Base-by-base conservation (phyloP, 805 yeast species). In the Ogataea pilisensis region DNA sequence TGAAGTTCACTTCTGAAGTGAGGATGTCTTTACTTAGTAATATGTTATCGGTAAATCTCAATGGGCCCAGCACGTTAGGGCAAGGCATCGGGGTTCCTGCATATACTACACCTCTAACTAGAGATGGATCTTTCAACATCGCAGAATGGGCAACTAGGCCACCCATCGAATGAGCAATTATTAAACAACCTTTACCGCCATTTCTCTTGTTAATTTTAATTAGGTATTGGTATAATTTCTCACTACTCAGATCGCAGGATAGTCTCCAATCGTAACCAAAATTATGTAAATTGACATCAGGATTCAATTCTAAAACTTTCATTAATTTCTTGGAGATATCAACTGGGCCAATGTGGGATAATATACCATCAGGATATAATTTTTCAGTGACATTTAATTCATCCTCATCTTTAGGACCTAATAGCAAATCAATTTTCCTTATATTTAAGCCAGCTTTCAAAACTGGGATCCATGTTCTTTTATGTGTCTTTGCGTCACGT, bases 231-330 rank as follows among this genome's bases (percentile, higher is more conserved):
- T 62, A 64, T n/a, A 90, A 64, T 45, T 78, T 70, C 6, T 63
- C 57, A 11, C 85, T 66, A 16, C 72, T 64, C 4, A 79, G 58
- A 31, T 78, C 85, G 2, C 78, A 70, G 6, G 90, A 78, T 5
- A 89, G 61, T 53, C 97, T 73, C 97, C 97, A 90, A 65, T 90
- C 97, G 60, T 89, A 90, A n/a, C 95, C 95, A 63, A 82, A 90
- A 42, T 83, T 82, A 41, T 76, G 75, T 5, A 86, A 79, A 13
- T 64, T 72, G 4, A 83, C 73, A 11, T 75, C 77, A 2, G 85
- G 81, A 50, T 80, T 81, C 7, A 66, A 50, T 2, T 53, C 53
- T 27, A 90, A 60, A 49, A 67, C 74, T 35, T 73, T 72, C 36
- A 84, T 71, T 41, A 90, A 64, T 49, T 72, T 74, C 45, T 73